phyloP scores from a whole-genome alignment of 805 yeast species.

The Candida nanaspora region DNA sequence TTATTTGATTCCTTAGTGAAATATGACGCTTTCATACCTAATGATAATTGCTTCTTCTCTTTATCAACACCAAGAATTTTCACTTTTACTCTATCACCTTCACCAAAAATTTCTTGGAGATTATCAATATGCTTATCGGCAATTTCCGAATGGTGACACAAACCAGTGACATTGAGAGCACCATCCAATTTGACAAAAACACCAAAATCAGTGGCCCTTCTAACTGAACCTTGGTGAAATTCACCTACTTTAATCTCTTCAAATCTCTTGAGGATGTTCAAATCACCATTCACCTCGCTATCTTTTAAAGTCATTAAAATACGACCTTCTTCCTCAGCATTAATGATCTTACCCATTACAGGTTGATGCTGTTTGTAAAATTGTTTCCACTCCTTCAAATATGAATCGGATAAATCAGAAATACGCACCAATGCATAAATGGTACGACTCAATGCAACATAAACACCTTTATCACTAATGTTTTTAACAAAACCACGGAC shows the following conservation, averaged over 20 bases:
- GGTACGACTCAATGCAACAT: slow-evolving; percentile 64
- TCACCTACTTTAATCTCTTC: slow-evolving; percentile 67
- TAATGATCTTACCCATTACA: slow-evolving; percentile 66
- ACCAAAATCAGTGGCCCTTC: slow-evolving; percentile 79
- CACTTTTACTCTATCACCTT: slow-evolving; percentile 88
- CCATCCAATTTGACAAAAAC: slow-evolving; percentile 80
- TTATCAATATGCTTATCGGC: slow-evolving; percentile 57
- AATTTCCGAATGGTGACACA: slow-evolving; percentile 81
- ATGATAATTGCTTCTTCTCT: slow-evolving; percentile 67
- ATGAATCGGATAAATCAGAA: slow-evolving; percentile 74
- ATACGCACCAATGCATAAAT: slow-evolving; percentile 77
- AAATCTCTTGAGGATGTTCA: slow-evolving; percentile 49
- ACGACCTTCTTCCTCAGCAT: slow-evolving; percentile 54
- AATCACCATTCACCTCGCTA: slow-evolving; percentile 68
- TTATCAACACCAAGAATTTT: slow-evolving; percentile 58
- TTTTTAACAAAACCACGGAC: slow-evolving; percentile 78
- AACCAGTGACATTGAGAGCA: slow-evolving; percentile 69
- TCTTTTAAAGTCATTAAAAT: slow-evolving; percentile 75
- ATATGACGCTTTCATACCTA: slow-evolving; percentile 94
- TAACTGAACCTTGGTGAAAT: slow-evolving; percentile 69
- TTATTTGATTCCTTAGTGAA: slow-evolving; percentile 30
- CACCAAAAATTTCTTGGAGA: slow-evolving; percentile 61
- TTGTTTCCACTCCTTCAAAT: slow-evolving; percentile 82
- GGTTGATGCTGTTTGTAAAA: slow-evolving; percentile 62
- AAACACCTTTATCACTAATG: slow-evolving; percentile 69